Evolutionary conservation across 176 grass and related monocot genomes (phyloP), one percentile per base, ranked within the genome.

Genomic region (Rhipidocladum racemiflorum): DNA sequence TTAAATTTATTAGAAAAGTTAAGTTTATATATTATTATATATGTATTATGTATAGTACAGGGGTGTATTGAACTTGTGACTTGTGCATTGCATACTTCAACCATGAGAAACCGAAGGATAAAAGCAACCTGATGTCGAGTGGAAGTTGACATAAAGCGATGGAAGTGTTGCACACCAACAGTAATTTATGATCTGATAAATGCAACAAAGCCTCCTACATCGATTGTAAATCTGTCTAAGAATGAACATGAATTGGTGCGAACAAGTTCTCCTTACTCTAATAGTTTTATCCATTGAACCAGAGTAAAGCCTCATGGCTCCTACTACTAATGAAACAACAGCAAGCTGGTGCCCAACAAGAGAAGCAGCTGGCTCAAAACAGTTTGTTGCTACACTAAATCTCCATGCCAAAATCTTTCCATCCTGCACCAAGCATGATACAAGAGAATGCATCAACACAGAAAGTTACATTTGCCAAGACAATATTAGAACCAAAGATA

Each of bases 221-320:
- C 29, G 75, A 81, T n/a, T 82, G 65, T 70, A 34, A 1, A 48
- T 64, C 15, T 67, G 42, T 75, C n/a, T 24, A 86, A 24, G 21
- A 85, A 77, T 82, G 49, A 67, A 32, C 6, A 62, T 78, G 39
- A 77, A 63, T 32, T 7, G 4, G 20, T 43, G 24, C 44, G 23
- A 77, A 86, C 40, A 78, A 81, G 49, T 61, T 68, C 51, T 63
- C 23, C 82, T 89, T 91, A 99, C 97, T 93, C 80, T 93, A 59
- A 99, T 93, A 16, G 87, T 96, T 62, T 93, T 79, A 88, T 99
- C 97, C 93, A 99, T 99, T 12, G 97, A 99, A 81, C 85, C 87
- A 68, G 97, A 99, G 81, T 96, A 99, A 62, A 99, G 93, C 82
- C 80, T 91, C 61, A 70, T 56, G 35, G 71, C 91, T 44, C 91